These are phyloP conservation scores for Paragyromitra xinjiangensis DNA, from an alignment of 495 filamentous ascomycete genomes.

Conservation along the genomic window DNA sequence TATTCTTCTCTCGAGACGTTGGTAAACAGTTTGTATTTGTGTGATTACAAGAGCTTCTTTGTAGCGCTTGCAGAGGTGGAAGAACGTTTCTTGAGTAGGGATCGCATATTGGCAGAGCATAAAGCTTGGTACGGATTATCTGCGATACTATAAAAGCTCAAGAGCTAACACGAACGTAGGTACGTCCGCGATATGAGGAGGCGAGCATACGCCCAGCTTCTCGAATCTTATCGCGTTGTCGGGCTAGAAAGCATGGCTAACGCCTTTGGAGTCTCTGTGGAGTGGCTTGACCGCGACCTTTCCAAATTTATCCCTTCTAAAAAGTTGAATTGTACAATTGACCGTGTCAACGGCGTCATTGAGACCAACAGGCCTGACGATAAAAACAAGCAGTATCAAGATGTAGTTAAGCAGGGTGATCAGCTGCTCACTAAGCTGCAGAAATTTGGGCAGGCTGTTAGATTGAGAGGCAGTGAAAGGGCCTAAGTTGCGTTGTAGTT, in stretches of 20 bases:
- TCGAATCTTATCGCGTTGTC: conserved; percentile 98
- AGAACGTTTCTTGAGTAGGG: conserved; percentile 89
- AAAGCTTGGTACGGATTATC: conserved; percentile 72
- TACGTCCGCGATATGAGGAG: conserved; percentile 96
- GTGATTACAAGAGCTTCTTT: conserved; percentile 94
- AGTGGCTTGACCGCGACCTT: conserved; percentile 93
- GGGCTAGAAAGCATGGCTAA: conserved; percentile 93
- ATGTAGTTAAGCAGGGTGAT: conserved; percentile 96
- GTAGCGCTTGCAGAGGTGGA: conserved; percentile 88
- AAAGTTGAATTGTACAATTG: conserved; percentile 93
- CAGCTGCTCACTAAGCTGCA: conserved; percentile 97
- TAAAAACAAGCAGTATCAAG: conserved; percentile 98
- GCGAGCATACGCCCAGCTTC: conserved; percentile 90
- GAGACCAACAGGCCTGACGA: conserved; percentile 97
- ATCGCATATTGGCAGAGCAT: conserved; percentile 94
- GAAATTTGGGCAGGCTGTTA: conserved; percentile 96
- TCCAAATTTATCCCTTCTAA: conserved; percentile 96
- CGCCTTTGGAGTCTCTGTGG: conserved; percentile 94
- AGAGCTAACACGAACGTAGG: conserved; percentile 43
- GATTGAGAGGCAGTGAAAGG: conserved; percentile 92
- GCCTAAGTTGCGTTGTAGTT: conserved; percentile 61
- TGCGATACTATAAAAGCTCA: not conserved
- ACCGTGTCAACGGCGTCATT: conserved; percentile 96
- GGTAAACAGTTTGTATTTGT: conserved; percentile 88
- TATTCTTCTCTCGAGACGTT: conserved; percentile 82